Evolutionary conservation across 176 grass and related monocot species (phyloP), one percentile per base, ranked within the genome.

Genomic region (Avena eriantha): DNA sequence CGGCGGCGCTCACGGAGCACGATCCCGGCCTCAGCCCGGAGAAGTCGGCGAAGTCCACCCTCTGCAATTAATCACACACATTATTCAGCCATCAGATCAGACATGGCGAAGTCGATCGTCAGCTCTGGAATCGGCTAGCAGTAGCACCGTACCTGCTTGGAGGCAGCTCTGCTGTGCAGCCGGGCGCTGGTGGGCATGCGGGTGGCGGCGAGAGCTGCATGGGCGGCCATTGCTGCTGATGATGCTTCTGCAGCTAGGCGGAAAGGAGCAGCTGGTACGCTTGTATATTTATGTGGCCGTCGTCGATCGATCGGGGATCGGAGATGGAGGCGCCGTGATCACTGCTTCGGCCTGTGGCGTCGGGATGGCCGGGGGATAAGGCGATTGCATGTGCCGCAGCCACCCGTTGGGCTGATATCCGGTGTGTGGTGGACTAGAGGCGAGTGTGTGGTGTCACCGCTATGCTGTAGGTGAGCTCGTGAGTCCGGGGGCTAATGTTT

Each of bases 131-230:
- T 41, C 6, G 39, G 39, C 39, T 41, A 41, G 29, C 29, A 51
- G 49, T 15, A 51, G 15, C 51, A 54, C 14, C 51, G 17, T 18
- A 54, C 51, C 51, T 54, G 86, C 89, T 10, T 80, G 15, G 85
- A 84, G 74, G 85, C 89, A 19, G 92, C 86, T 87, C 34, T 95
- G 88, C 51, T 66, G 84, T 86, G 93, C 71, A 88, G 88, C 19
- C 92, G 61, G 18, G 92, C 83, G 82, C 65, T 84, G 47, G 94
- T 73, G 33, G 92, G 97, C 78, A 96, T 92, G 85, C 94, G 91
- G 55, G 93, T 88, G 61, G 94, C 86, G 51, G 90, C 97, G 76
- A 99, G 94, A 71, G 97, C 93, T 73, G 97, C 97, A 90, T 96
- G 93, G 79, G 88, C 92, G 75, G 97, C 97, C 97, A 99, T 98